Evolutionary conservation across 371 early-diverging fungal genomes (phyloP).

Genomic region (Mucor lusitanicus): DNA sequence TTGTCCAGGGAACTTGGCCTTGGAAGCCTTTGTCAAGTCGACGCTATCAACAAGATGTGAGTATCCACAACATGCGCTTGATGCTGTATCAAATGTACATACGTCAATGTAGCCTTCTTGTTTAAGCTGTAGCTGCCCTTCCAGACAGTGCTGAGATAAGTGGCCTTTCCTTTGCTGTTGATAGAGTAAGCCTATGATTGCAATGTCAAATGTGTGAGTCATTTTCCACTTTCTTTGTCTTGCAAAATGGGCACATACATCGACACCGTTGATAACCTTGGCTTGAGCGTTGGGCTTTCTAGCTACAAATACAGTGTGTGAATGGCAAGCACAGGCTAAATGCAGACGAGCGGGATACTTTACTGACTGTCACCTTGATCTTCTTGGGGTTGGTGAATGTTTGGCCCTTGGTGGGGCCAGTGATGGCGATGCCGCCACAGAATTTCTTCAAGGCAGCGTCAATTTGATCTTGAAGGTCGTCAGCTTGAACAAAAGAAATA

Average conservation of each 20-base stretch:
- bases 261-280: conserved; percentile 47
- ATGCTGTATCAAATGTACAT: conserved; percentile 1
- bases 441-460: conserved; percentile 48
- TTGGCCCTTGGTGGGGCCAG: conserved; percentile 37
- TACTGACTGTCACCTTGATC: conserved; percentile 50
- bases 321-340: background rate
- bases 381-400: conserved; percentile 41
- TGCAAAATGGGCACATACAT: conserved; percentile 29
- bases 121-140: conserved; percentile 43
- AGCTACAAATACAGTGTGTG: conserved; percentile 17
- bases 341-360: conserved; percentile 8
- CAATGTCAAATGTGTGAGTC: conserved; percentile 1
- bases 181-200: conserved; percentile 44
- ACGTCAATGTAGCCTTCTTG: conserved; percentile 47
- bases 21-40: conserved; percentile 38
- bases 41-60: conserved; percentile 27
- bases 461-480: conserved; percentile 42
- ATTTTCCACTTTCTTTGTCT: background rate
- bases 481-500: conserved; percentile 38
- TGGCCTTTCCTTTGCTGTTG: conserved; percentile 34
- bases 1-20: conserved; percentile 44
- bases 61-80: background rate
- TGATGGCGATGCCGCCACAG: conserved; percentile 42
- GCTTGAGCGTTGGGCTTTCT: conserved; percentile 43
- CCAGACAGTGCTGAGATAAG: conserved; percentile 46